Evolutionary conservation across 768 basidiomycete species (phyloP), one percentile per base, ranked within the genome.

Genomic region (Boletus tylopilopsis): DNA sequence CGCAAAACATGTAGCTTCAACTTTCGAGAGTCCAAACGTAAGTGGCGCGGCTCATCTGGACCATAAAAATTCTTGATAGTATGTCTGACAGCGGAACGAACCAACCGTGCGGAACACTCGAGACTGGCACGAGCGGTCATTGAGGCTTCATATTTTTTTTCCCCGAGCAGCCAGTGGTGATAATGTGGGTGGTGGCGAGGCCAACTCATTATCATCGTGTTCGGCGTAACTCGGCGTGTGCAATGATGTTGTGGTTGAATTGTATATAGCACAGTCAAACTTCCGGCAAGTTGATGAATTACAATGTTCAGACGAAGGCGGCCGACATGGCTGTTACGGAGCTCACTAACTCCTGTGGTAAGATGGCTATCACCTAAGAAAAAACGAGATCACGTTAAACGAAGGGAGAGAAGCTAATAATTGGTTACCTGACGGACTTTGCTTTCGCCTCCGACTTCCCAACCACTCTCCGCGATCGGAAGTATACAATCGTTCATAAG

Each of bases 371-470:
- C 40, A 55, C 59, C 69, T 73, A 42, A 27, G 32, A 43, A 13
- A 25, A 32, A 34, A 38, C 37, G 42, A 61, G 49, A 37, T 45
- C 37, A 43, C 9, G 43, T 27, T 40, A 47, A 39, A 37, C 30
- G 21, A 34, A n/a, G 13, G 23, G 23, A 22, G n/a, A 32, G 18
- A 32, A 18, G 16, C 22, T 6, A 6, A 21, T 40, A 33, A 45
- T 42, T 34, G 64, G 71, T 55, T 53, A 90, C 90, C 78, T 79
- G 80, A 24, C 68, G 72, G 49, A 79, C 71, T 50, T 79, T 68
- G 33, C 80, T 80, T 64, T 85, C 77, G 2, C 91, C 91, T 11
- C 94, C 92, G 32, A 90, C 86, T 36, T 91, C 90, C 94, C 93
- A 96, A 9, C 87, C 87, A 48, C 75, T 77, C 52, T 81, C 76